Evolutionary conservation across 805 yeast genomes (phyloP).

Genomic region (Saturnispora kantuleensis): DNA sequence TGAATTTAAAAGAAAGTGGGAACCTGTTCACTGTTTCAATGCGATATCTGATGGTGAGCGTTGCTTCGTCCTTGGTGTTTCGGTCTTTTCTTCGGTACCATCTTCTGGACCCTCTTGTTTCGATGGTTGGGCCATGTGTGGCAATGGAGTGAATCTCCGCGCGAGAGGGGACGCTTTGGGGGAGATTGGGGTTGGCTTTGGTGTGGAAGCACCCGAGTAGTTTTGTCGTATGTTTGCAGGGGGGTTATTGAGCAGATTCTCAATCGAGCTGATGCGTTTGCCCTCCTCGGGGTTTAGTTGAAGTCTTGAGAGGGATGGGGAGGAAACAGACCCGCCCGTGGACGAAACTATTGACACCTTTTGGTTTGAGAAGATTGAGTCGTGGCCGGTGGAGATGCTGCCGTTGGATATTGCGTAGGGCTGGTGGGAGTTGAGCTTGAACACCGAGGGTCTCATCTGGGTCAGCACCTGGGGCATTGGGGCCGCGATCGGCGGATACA

Average conservation of each 20-base stretch:
- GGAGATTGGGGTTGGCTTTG: too few relatives aligned
- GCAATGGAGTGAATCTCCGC: too few relatives aligned
- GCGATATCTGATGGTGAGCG: slow-evolving; percentile 1
- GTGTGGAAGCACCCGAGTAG: too few relatives aligned
- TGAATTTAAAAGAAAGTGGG: not conserved
- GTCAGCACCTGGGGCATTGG: too few relatives aligned
- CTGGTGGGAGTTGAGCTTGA: too few relatives aligned
- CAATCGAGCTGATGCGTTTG: too few relatives aligned
- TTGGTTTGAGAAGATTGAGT: slow-evolving; percentile 6
- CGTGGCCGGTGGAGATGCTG: not conserved
- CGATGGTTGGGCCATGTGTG: too few relatives aligned
- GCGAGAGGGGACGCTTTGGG: not conserved
- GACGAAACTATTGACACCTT: not conserved
- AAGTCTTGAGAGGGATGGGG: not conserved
- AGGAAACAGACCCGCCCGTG: not conserved
- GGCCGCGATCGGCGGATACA: too few relatives aligned
- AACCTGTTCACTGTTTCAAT: not conserved
- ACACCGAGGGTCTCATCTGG: too few relatives aligned
- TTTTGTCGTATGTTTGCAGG: too few relatives aligned
- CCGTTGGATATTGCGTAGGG: not conserved
- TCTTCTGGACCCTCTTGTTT: not conserved
- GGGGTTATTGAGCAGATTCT: too few relatives aligned
- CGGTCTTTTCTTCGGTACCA: not conserved
- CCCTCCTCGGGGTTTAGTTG: too few relatives aligned
- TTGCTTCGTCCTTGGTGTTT: not conserved